Evolutionary conservation across 2,329 filamentous ascomycete species (phyloP).

Genomic region (Alternaria triticina): DNA sequence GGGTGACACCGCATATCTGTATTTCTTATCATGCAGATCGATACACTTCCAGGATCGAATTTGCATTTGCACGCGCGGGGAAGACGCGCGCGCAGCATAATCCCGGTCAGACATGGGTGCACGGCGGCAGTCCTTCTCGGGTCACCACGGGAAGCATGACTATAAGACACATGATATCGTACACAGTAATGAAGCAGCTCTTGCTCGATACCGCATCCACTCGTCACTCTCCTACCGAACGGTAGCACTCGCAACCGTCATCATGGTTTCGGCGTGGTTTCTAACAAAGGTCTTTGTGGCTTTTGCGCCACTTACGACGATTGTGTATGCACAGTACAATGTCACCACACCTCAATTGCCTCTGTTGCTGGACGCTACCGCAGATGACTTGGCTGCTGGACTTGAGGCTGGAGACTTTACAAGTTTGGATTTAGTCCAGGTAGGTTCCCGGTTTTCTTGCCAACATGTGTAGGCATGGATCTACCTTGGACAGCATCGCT

Average conservation of each 20-base stretch:
- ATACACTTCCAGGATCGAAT: slow-evolving; percentile 11
- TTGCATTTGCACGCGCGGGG: slow-evolving; percentile 18
- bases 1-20: not conserved
- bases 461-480: not conserved
- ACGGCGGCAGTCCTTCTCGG: slow-evolving; percentile 14
- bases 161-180: slow-evolving; percentile 16
- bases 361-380: slow-evolving; percentile 58
- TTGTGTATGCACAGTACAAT: slow-evolving; percentile 21
- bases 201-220: not conserved
- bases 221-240: not conserved
- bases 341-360: slow-evolving; percentile 30
- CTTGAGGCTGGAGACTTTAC: slow-evolving; percentile 59
- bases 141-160: slow-evolving; percentile 1
- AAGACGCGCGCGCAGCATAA: not conserved
- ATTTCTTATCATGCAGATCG: slow-evolving; percentile 25
- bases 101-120: slow-evolving; percentile 19
- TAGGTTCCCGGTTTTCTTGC: slow-evolving; percentile 2
- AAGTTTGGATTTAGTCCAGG: slow-evolving; percentile 62
- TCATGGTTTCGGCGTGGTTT: slow-evolving; percentile 30
- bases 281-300: slow-evolving; percentile 22
- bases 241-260: slow-evolving; percentile 6
- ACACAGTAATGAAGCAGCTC: not conserved
- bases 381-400: slow-evolving; percentile 59
- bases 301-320: slow-evolving; percentile 26
- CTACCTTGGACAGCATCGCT: not conserved